Evolutionary conservation across 495 filamentous ascomycete species (phyloP).

Genomic region (Penicillium canariense): DNA sequence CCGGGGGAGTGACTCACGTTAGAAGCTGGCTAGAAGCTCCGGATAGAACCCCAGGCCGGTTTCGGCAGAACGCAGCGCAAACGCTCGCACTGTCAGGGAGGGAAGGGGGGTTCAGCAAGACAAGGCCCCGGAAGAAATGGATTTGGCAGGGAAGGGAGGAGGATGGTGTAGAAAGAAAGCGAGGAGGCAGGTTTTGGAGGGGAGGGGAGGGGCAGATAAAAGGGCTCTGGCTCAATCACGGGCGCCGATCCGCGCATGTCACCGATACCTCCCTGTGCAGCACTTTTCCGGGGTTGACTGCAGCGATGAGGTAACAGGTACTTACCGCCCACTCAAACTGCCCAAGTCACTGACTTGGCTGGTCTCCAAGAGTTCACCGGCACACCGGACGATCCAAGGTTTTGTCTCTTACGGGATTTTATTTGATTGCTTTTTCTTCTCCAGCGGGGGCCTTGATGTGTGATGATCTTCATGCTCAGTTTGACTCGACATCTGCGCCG

Average conservation of each 20-base stretch:
- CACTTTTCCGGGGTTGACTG: constrained; percentile 17
- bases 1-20: constrained; percentile 25
- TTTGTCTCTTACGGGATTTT: neutral
- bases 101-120: constrained; percentile 1
- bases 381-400: neutral
- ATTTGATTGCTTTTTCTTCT: neutral
- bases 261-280: neutral
- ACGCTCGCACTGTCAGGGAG: constrained; percentile 8
- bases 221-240: constrained; percentile 1
- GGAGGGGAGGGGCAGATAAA: constrained; percentile 5
- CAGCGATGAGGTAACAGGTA: constrained; percentile 28
- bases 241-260: constrained; percentile 4
- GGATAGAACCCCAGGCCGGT: constrained; percentile 25
- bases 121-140: constrained; percentile 8
- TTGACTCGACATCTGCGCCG: too few relatives aligned
- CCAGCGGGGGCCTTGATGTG: too few relatives aligned
- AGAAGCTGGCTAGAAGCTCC: constrained; percentile 20
- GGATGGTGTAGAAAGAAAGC: too few relatives aligned
- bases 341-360: neutral
- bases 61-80: constrained; percentile 23
- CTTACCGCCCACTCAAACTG: constrained; percentile 8
- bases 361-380: constrained; percentile 13
- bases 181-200: too few relatives aligned
- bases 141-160: neutral
- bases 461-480: too few relatives aligned